A percentile compares a stretch with the other conserved stretches of the same genome.
These are phyloP conservation scores for Eremochloa ophiuroides DNA, from an alignment of 176 grass and related monocot species.

Conservation along the genomic window DNA sequence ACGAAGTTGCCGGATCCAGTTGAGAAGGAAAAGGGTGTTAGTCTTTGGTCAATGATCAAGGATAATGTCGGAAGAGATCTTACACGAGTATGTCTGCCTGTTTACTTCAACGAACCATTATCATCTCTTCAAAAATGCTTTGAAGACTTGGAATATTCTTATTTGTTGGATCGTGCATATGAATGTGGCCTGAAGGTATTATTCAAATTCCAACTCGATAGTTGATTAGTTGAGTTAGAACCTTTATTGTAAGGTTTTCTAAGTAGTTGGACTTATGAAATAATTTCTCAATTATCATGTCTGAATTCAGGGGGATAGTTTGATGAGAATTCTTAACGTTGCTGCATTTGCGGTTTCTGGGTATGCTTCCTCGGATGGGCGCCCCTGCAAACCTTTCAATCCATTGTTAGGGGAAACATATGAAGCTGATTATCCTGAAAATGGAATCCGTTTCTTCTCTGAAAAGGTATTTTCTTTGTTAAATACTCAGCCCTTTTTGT, in stretches of 20 bases:
- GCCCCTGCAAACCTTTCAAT: constrained; percentile 93
- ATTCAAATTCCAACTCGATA: background rate
- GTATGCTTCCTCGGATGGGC: constrained; percentile 73
- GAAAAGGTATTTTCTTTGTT: constrained; percentile 56
- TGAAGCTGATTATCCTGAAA: constrained; percentile 85
- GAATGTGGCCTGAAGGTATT: constrained; percentile 41
- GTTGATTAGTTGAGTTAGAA: background rate
- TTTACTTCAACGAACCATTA: constrained; percentile 88
- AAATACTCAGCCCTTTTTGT: background rate
- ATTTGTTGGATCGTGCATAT: constrained; percentile 74
- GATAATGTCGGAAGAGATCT: constrained; percentile 93
- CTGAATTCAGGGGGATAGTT: constrained; percentile 60
- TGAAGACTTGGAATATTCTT: constrained; percentile 90
- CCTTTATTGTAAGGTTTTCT: background rate
- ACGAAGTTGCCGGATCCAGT: constrained; percentile 62
- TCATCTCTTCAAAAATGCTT: constrained; percentile 93
- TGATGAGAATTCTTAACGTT: constrained; percentile 80
- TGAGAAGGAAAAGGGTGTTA: constrained; percentile 83
- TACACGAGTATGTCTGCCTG: constrained; percentile 80
- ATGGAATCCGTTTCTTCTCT: constrained; percentile 78
- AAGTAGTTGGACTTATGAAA: background rate
- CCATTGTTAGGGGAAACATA: constrained; percentile 92
- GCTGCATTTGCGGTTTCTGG: constrained; percentile 89
- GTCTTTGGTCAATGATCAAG: constrained; percentile 95
- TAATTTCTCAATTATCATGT: constrained; percentile 16